These are phyloP conservation scores for Magnolia sinica DNA, from an alignment of 164 flowering plant species.

Conservation along the genomic window DNA sequence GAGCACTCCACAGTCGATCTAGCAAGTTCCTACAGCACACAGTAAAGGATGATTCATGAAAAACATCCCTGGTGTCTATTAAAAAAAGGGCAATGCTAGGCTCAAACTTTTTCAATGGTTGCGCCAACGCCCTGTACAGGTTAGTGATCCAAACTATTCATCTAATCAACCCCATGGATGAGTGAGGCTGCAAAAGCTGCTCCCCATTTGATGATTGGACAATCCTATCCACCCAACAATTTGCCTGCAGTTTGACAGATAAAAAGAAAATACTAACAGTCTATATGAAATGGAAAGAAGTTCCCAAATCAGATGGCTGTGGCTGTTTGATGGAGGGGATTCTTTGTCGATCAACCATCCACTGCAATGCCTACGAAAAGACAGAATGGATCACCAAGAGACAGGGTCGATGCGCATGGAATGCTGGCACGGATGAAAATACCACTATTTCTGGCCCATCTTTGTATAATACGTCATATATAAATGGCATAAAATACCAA, in stretches of 20 bases:
- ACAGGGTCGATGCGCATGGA: no score
- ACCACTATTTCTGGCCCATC: no score
- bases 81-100: neutral
- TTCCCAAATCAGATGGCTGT: no score
- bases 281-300: neutral
- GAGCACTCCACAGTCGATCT: constrained; percentile 46
- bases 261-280: neutral
- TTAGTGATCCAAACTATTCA: neutral
- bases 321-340: no score
- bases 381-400: no score
- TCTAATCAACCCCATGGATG: neutral
- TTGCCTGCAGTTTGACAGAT: neutral
- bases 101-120: neutral
- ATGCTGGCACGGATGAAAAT: no score
- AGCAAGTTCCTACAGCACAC: constrained; percentile 51
- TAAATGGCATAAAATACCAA: no score
- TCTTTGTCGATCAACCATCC: no score
- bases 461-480: no score
- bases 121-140: neutral
- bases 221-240: neutral
- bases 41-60: neutral
- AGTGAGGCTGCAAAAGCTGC: neutral
- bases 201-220: neutral
- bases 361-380: no score
- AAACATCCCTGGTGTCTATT: neutral